A percentile compares a stretch with the other conserved stretches of the same genome.
Conservation (phyloP, 306 rosid species). For the Sphenostylis stenocarpa region DNA sequence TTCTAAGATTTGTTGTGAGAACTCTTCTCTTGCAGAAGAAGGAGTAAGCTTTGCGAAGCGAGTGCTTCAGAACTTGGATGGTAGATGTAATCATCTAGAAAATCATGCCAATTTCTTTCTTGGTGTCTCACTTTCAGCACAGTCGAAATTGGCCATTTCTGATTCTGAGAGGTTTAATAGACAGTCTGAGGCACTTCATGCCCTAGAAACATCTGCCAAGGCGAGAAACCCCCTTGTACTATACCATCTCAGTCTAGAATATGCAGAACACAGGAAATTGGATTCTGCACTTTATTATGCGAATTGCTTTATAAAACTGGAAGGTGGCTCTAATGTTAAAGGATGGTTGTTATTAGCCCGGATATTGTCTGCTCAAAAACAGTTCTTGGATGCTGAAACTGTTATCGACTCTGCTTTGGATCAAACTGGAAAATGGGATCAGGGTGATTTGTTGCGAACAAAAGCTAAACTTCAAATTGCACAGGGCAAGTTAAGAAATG, state of each 20-base stretch:
- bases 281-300: constrained; percentile 66
- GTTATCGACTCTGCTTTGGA: constrained; percentile 83
- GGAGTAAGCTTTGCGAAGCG: constrained; percentile 54
- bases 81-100: constrained; percentile 59
- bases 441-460: constrained; percentile 73
- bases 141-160: constrained; percentile 57
- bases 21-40: constrained; percentile 53
- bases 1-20: constrained; percentile 78
- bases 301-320: constrained; percentile 61
- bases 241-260: constrained; percentile 77
- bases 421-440: constrained; percentile 95
- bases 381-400: constrained; percentile 68
- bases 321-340: constrained; percentile 65
- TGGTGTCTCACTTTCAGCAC: constrained; percentile 73
- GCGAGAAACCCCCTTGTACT: constrained; percentile 57
- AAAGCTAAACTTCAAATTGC: constrained; percentile 89
- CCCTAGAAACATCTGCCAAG: constrained; percentile 63
- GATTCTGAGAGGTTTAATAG: constrained; percentile 65
- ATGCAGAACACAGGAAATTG: constrained; percentile 81
- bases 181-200: constrained; percentile 67
- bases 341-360: constrained; percentile 78
- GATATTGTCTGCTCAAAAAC: constrained; percentile 72
- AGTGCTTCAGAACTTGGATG: constrained; percentile 53
- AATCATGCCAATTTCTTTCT: constrained; percentile 54
- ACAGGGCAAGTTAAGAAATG: constrained; percentile 66